Base-by-base conservation (phyloP, 176 grass and related monocot genomes). In the Zoysia pacifica region DNA sequence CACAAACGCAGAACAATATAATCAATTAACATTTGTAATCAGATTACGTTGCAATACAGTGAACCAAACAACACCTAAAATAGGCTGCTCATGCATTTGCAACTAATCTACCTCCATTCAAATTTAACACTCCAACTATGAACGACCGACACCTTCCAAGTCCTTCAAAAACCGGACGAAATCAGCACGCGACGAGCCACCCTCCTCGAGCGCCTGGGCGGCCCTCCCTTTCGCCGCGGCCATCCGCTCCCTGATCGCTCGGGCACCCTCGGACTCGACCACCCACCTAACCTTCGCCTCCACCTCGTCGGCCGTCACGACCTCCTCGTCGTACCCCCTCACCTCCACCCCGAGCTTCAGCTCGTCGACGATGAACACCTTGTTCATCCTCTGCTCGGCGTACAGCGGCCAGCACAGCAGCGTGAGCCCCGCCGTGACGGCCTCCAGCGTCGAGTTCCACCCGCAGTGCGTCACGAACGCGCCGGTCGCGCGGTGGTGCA, bases 311-410 rank as follows among this genome's bases (percentile, higher is more conserved):
- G 28, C 28, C 28, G 28, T 28, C 28, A 28, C 28, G 28, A 87
- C 4, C 13, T 69, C 89, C 38, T 81, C 37, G 7, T 84, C 20
- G 39, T 87, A 84, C 1, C 77, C 89, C 62, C 16, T 60, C 72
- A 87, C n/a, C 72, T 49, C 89, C 65, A 91, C 81, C 11, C 71
- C 89, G 0, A 81, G 16, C 18, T 38, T 50, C 76, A 87, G 73
- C n/a, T 69, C 81, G 9, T 91, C 81, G 37, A 84, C 81, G 0
- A 28, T 28, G 28, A 28, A 28, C 42, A 91, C 88, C 58, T 91
- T 97, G 70, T 93, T 97, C 70, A 91, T 40, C 74, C 81, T 81
- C 86, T 93, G 94, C 81, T 93, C 91, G 0, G 86, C 84, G 82
- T 87, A 93, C 75, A 86, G 69, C 12, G 88, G 91, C 91, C 94